These are phyloP conservation scores for Globisporangium spiculum DNA, from an alignment of 352 stramenopile genomes.

Conservation along the genomic window DNA sequence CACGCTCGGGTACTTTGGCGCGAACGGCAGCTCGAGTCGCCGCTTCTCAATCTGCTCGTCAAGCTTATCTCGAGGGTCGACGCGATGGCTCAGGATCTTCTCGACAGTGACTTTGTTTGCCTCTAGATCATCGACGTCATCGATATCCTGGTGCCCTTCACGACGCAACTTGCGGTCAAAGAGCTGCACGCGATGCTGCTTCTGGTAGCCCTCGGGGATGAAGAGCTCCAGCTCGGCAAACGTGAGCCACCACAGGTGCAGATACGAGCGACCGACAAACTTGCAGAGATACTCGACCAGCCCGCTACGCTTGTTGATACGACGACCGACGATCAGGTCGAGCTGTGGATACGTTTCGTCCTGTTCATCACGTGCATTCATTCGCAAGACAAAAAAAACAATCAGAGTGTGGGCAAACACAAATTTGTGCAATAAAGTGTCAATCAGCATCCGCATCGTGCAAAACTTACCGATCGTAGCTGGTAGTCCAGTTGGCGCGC, in stretches of 20 bases:
- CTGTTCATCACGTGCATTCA: constrained; percentile 26
- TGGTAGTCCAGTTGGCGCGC: constrained; percentile 82
- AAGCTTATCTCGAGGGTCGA: constrained; percentile 75
- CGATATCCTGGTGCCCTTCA: constrained; percentile 80
- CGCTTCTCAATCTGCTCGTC: constrained; percentile 83
- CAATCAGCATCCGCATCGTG: neutral
- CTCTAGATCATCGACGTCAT: constrained; percentile 87
- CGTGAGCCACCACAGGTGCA: constrained; percentile 88
- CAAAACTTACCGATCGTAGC: constrained; percentile 34
- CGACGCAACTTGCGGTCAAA: constrained; percentile 82
- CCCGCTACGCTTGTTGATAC: constrained; percentile 70
- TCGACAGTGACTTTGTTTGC: constrained; percentile 86
- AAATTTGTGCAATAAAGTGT: neutral
- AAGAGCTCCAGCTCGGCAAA: constrained; percentile 86
- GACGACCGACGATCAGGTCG: constrained; percentile 82
- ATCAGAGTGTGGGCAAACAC: neutral
- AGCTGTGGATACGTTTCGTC: constrained; percentile 65
- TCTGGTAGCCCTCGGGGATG: constrained; percentile 81
- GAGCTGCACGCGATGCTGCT: constrained; percentile 78
- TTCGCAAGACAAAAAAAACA: neutral
- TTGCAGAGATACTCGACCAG: constrained; percentile 86
- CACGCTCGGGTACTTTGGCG: constrained; percentile 63
- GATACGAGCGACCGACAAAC: constrained; percentile 82
- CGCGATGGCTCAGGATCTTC: constrained; percentile 86
- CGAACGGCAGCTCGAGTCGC: constrained; percentile 45